Evolutionary conservation across 2,329 filamentous ascomycete species (phyloP).

Genomic region (Pestalotiopsis sp.): DNA sequence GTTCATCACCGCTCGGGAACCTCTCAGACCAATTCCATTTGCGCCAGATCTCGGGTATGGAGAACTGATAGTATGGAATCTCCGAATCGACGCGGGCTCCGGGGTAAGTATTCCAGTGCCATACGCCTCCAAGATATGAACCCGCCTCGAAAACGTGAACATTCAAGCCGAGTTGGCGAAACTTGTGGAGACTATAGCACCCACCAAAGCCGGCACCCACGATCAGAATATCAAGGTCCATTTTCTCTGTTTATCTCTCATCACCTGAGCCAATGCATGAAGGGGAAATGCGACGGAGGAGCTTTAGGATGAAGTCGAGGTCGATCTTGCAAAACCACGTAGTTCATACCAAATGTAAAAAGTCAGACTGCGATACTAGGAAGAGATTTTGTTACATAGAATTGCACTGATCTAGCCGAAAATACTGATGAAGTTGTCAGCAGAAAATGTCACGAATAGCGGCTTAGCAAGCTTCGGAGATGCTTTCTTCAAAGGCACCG

Average conservation of each 20-base stretch:
- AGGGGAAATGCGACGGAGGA: too few relatives aligned
- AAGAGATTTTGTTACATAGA: background rate
- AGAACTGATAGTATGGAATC: slow-evolving; percentile 1
- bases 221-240: background rate
- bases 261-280: background rate
- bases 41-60: background rate
- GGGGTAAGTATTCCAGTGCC: slow-evolving; percentile 1
- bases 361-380: too few relatives aligned
- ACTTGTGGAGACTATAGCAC: slow-evolving; percentile 2
- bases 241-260: background rate
- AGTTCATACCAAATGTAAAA: background rate
- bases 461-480: background rate
- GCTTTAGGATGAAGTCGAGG: too few relatives aligned
- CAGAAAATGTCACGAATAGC: background rate
- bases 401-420: background rate
- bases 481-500: background rate
- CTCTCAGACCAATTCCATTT: slow-evolving; percentile 5
- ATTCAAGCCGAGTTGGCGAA: background rate
- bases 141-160: background rate
- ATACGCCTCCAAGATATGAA: background rate
- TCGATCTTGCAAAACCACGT: too few relatives aligned
- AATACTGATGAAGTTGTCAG: background rate
- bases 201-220: background rate
- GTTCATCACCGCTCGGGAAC: background rate
- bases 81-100: slow-evolving; percentile 1